phyloP scores from a whole-genome alignment of 2,329 filamentous ascomycete genomes.

The Cercospora sp. region DNA sequence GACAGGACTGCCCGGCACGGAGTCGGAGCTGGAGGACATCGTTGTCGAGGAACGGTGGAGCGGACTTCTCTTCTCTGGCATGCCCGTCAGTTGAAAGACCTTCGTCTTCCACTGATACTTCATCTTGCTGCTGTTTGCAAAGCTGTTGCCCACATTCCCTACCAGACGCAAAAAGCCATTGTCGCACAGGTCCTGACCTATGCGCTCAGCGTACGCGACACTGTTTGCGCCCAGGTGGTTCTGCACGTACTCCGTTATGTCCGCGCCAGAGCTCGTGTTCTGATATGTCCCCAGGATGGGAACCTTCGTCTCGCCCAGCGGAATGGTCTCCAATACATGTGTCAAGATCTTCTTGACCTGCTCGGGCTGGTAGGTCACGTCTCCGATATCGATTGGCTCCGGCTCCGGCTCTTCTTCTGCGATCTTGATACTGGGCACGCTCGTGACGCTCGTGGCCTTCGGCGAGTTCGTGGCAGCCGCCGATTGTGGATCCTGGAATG shows the following conservation, averaged over 20 bases:
- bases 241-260: conserved; percentile 95
- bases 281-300: conserved; percentile 92
- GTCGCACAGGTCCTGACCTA: conserved; percentile 87
- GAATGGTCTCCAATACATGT: conserved; percentile 84
- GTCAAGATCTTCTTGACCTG: conserved; percentile 86
- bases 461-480: conserved; percentile 50
- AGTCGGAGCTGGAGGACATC: conserved; percentile 49
- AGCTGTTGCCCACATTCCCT: conserved; percentile 90
- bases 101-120: conserved; percentile 97
- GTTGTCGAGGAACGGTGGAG: conserved; percentile 73
- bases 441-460: conserved; percentile 48
- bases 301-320: conserved; percentile 87
- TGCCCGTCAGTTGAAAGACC: conserved; percentile 81
- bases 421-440: conserved; percentile 84
- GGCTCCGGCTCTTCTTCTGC: conserved; percentile 68
- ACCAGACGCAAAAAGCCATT: conserved; percentile 86
- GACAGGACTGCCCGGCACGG: conserved; percentile 68
- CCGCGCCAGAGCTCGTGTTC: conserved; percentile 86
- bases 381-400: conserved; percentile 84
- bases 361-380: conserved; percentile 79
- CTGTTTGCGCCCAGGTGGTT: conserved; percentile 80
- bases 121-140: conserved; percentile 96
- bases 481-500: conserved; percentile 79
- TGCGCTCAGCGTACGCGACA: conserved; percentile 86
- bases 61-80: conserved; percentile 78